Evolutionary conservation across 2,329 filamentous ascomycete species (phyloP), one percentile per base, ranked within the genome.

Genomic region (Colletotrichum spaethianum): DNA sequence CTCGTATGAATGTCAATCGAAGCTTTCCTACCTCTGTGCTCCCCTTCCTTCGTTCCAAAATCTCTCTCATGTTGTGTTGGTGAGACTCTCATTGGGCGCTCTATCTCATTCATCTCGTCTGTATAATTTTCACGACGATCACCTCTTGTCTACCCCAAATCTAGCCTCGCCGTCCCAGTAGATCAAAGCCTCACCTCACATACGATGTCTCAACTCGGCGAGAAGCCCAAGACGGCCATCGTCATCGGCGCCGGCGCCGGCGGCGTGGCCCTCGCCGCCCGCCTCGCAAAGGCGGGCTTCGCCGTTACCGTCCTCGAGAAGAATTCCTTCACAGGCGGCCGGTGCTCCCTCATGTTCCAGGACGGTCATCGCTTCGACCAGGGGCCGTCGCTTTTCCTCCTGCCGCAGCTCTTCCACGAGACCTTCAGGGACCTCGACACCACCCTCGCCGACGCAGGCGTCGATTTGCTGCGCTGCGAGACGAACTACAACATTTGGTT

Each of bases 401-500:
- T 94, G 7, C 93, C 93, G 2, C 87, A 89, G 67, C 86, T 94
- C 68, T 95, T 94, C 83, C 85, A 87, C 36, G 90, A 93, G 81
- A 89, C 90, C 26, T 94, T 94, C 77, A 79, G 83, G 66, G 93
- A 94, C 75, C 87, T 94, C 1, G 91, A 86, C 73, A 94, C 92
- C 7, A 89, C 87, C 12, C 83, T 94, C 16, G 86, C 89, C 73
- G 85, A 83, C 0, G 92, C 94, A 78, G 91, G 90, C n/a, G 86
- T 94, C 1, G 82, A 91, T 59, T 83, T 95, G 4, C 78, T 93
- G 31, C 93, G 92, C 82, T 94, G 93, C 80, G 90, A 93, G 61
- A 91, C 92, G 1, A 95, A 94, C 79, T 94, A 95, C 84, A 89
- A 90, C 66, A 86, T 95, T 71, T 93, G 91, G 86, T 95, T 94